Evolutionary conservation across 768 basidiomycete species (phyloP).

Genomic region (Hygrophoropsis aurantiaca): DNA sequence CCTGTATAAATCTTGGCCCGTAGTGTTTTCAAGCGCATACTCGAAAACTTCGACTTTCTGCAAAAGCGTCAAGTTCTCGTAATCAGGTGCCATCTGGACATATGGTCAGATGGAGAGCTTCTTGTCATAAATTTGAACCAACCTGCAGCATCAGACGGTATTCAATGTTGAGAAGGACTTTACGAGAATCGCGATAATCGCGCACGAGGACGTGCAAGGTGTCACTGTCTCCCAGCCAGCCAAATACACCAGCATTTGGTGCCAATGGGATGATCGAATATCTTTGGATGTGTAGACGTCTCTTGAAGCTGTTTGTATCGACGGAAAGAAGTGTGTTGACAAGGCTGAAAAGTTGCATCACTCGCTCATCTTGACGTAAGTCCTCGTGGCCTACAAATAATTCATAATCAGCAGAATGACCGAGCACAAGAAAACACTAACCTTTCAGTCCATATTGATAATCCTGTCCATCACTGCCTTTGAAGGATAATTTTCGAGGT

Average conservation of each 20-base stretch:
- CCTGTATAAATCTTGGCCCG: conserved; percentile 95
- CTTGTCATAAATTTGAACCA: conserved; percentile 66
- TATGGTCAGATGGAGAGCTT: conserved; percentile 2
- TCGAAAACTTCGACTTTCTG: conserved; percentile 99
- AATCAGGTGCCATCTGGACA: conserved; percentile 95
- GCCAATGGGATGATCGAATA: conserved; percentile 94
- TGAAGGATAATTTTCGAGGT: conserved; percentile 82
- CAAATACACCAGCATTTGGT: conserved; percentile 90
- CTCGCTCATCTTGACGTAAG: conserved; percentile 96
- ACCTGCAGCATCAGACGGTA: conserved; percentile 99
- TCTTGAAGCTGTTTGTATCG: conserved; percentile 93
- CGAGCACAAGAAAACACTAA: conserved; percentile 22
- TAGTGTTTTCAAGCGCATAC: conserved; percentile 97
- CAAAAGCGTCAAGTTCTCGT: conserved; percentile 88
- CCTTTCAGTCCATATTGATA: conserved; percentile 94
- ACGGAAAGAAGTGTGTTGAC: conserved; percentile 92
- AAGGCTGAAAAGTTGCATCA: conserved; percentile 98
- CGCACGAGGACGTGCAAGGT: conserved; percentile 95
- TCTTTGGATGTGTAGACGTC: conserved; percentile 91
- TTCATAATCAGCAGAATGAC: conserved; percentile 2
- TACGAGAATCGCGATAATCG: conserved; percentile 93
- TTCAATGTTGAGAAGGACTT: conserved; percentile 96
- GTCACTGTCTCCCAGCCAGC: conserved; percentile 95
- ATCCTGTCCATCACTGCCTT: conserved; percentile 90
- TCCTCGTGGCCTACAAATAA: conserved; percentile 84